phyloP scores from a whole-genome alignment of 768 basidiomycete species.

The Podaxis sp. region DNA sequence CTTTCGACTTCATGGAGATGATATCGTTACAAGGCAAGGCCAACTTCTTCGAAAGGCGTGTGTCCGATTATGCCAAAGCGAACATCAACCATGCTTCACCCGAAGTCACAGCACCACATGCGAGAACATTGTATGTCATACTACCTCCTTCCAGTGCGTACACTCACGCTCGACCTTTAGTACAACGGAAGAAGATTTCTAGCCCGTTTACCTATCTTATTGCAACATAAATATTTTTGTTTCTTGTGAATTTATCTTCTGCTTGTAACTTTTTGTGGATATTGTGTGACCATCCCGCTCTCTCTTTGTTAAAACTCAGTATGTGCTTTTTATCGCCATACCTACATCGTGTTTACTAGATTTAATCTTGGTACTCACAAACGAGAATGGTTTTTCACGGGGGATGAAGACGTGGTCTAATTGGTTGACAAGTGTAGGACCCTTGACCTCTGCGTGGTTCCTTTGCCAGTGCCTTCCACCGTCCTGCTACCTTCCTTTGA shows the following conservation, averaged over 20 bases:
- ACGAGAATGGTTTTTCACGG: no score
- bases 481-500: no score
- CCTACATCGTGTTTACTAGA: no score
- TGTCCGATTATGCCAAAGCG: slow-evolving; percentile 80
- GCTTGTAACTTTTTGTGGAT: background rate
- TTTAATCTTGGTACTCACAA: no score
- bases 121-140: slow-evolving; percentile 7
- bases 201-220: slow-evolving; percentile 1
- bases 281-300: background rate
- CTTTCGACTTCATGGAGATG: slow-evolving; percentile 94
- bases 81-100: slow-evolving; percentile 40
- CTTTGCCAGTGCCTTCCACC: no score
- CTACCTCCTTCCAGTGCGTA: background rate
- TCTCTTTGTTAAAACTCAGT: background rate
- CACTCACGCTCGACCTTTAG: background rate
- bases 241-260: background rate
- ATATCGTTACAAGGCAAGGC: slow-evolving; percentile 96
- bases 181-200: slow-evolving; percentile 36
- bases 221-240: background rate
- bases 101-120: slow-evolving; percentile 6
- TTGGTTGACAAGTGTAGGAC: no score
- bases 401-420: no score
- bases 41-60: slow-evolving; percentile 96
- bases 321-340: background rate
- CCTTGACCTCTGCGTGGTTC: no score